phyloP scores from a whole-genome alignment of 768 basidiomycete genomes.

The Nevesoporus exiguus region DNA sequence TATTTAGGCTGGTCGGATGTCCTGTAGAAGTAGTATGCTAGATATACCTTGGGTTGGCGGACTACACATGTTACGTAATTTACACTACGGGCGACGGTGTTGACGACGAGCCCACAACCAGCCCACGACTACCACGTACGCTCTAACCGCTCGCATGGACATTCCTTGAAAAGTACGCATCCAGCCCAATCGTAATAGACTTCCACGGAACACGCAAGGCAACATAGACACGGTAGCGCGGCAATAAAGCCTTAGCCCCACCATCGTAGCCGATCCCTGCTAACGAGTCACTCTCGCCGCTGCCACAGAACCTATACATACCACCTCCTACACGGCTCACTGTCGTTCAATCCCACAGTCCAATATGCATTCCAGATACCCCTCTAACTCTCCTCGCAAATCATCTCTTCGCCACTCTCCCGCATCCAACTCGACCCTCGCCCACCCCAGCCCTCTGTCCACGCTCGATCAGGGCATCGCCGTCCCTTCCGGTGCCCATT shows the following conservation, averaged over 20 bases:
- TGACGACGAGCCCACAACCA: not conserved
- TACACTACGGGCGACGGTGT: not conserved
- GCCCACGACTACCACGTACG: constrained; percentile 4
- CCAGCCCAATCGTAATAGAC: constrained; percentile 4
- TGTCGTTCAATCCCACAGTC: not conserved
- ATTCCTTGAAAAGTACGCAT: constrained; percentile 22
- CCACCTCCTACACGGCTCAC: constrained; percentile 2
- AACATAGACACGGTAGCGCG: constrained; percentile 5
- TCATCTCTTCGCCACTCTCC: constrained; percentile 29
- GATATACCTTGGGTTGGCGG: not conserved
- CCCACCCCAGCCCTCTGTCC: constrained; percentile 28
- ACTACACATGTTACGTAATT: constrained; percentile 19
- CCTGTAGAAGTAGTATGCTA: not conserved
- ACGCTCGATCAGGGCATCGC: constrained; percentile 31
- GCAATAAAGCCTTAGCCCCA: constrained; percentile 3
- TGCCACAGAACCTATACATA: constrained; percentile 13
- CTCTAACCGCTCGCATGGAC: constrained; percentile 23
- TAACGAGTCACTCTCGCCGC: constrained; percentile 6
- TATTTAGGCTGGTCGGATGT: not conserved
- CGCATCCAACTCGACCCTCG: constrained; percentile 15
- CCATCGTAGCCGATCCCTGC: constrained; percentile 9
- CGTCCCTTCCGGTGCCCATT: constrained; percentile 42
- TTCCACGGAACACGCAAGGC: not conserved
- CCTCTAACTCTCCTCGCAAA: constrained; percentile 29
- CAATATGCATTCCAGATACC: constrained; percentile 28